Percentiles rank a stretch among this genome's conserved stretches.
Conservation (phyloP, 2,329 filamentous ascomycete species). For the Dactylellina leptospora region DNA sequence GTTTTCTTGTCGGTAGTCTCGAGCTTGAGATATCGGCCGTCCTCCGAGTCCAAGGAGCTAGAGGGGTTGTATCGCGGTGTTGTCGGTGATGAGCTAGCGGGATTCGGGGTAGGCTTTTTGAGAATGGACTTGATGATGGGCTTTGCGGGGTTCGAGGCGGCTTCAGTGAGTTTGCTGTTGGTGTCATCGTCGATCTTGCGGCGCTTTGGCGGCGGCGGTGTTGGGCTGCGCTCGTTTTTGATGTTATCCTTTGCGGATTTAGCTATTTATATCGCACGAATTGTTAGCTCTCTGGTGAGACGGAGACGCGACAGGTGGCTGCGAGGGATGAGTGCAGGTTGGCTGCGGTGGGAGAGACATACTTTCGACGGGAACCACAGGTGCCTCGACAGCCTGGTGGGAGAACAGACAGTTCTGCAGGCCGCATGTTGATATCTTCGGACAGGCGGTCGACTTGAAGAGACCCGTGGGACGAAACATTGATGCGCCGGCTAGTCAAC, state of each 20-base stretch:
- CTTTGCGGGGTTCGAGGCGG: slow-evolving; percentile 29
- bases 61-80: not conserved
- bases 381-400: slow-evolving; percentile 30
- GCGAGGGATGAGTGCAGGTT: not conserved
- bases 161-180: slow-evolving; percentile 36
- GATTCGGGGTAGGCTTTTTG: slow-evolving; percentile 32
- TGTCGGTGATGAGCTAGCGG: not conserved
- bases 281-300: slow-evolving; percentile 8
- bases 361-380: too few relatives aligned
- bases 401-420: slow-evolving; percentile 51
- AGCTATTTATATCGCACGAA: not conserved
- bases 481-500: slow-evolving; percentile 49
- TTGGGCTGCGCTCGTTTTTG: slow-evolving; percentile 35
- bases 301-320: not conserved
- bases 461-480: slow-evolving; percentile 49
- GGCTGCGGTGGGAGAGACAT: not conserved
- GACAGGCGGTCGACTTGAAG: slow-evolving; percentile 40
- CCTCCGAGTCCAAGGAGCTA: slow-evolving; percentile 33
- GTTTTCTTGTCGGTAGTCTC: slow-evolving; percentile 36
- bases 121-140: slow-evolving; percentile 47
- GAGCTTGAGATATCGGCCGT: slow-evolving; percentile 26
- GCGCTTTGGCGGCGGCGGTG: slow-evolving; percentile 39
- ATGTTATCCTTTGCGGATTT: not conserved
- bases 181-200: slow-evolving; percentile 32
- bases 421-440: slow-evolving; percentile 39